A percentile compares a stretch with the other conserved stretches of the same genome.
Conservation (phyloP, 768 basidiomycete species). For the Xerocomus brunneocitrinus region DNA sequence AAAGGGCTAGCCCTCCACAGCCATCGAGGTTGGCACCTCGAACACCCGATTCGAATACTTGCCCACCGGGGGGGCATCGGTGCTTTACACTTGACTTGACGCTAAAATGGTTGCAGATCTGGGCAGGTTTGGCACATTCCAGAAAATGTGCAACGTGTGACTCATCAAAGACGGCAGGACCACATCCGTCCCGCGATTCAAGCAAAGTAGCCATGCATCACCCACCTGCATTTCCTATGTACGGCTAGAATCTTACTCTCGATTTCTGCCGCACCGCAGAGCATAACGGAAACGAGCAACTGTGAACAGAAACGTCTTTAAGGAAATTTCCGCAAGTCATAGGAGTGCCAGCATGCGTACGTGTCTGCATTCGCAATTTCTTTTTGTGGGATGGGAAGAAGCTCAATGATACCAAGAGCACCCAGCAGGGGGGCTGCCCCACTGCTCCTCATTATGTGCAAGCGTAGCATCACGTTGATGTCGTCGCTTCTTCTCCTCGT, state of each 20-base stretch:
- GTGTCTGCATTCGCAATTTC: conserved; percentile 20
- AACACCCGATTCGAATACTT: conserved; percentile 16
- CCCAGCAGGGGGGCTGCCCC: conserved; percentile 16
- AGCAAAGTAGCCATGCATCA: conserved; percentile 20
- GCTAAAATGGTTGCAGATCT: conserved; percentile 9
- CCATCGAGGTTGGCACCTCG: conserved; percentile 12
- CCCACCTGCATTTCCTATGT: conserved; percentile 20
- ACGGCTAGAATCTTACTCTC: conserved; percentile 14
- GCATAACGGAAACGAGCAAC: conserved; percentile 15
- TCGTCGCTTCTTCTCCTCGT: conserved; percentile 22
- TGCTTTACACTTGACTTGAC: conserved; percentile 18
- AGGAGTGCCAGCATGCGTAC: conserved; percentile 16
- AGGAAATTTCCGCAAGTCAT: conserved; percentile 23
- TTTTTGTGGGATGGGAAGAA: conserved; percentile 18
- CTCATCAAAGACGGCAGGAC: conserved; percentile 15
- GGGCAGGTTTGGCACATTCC: conserved; percentile 12
- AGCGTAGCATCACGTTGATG: conserved; percentile 27
- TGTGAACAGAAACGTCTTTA: conserved; percentile 8
- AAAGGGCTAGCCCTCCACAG: conserved; percentile 23
- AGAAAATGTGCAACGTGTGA: conserved; percentile 26
- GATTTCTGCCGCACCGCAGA: conserved; percentile 19
- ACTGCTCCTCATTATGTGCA: conserved; percentile 22
- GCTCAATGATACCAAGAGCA: conserved; percentile 9
- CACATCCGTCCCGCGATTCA: conserved; percentile 9
- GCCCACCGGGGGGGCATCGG: neutral